Evolutionary conservation across 345 rosid genomes (phyloP).

Genomic region (Brassica rapa): DNA sequence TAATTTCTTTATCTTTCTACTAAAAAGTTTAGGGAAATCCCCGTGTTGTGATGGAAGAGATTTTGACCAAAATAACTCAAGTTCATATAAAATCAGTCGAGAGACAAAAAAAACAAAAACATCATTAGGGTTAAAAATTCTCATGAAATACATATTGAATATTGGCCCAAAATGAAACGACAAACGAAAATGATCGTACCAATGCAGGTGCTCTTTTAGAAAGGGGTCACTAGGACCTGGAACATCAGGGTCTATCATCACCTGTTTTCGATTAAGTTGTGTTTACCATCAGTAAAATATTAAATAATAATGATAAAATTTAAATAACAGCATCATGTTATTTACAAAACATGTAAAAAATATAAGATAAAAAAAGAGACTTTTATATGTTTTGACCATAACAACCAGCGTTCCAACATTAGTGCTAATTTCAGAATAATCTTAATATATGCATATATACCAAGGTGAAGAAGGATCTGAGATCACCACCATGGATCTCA

Average conservation of each 20-base stretch:
- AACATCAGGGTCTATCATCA: constrained; percentile 72
- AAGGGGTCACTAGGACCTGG: constrained; percentile 79
- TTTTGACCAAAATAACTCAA: constrained; percentile 4
- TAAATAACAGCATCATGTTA: not conserved
- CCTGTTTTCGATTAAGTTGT: constrained; percentile 42
- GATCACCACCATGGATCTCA: constrained; percentile 54
- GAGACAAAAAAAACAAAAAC: not conserved
- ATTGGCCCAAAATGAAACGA: not conserved
- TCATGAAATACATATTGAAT: constrained; percentile 16
- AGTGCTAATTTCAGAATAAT: not conserved
- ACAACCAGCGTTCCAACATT: not conserved
- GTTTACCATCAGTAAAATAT: not conserved
- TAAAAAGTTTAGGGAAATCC: not conserved
- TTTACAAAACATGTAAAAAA: not conserved
- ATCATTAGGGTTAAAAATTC: constrained; percentile 10
- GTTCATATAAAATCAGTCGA: not conserved
- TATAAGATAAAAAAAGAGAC: not conserved
- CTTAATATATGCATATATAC: constrained; percentile 35
- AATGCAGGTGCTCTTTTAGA: constrained; percentile 62
- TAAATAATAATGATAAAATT: not conserved
- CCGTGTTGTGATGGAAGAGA: constrained; percentile 31
- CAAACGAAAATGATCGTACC: constrained; percentile 42
- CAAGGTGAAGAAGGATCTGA: constrained; percentile 67
- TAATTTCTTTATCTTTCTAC: not conserved
- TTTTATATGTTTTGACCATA: not conserved